phyloP scores from a whole-genome alignment of 495 filamentous ascomycete genomes.

The Penicillium silybi region DNA sequence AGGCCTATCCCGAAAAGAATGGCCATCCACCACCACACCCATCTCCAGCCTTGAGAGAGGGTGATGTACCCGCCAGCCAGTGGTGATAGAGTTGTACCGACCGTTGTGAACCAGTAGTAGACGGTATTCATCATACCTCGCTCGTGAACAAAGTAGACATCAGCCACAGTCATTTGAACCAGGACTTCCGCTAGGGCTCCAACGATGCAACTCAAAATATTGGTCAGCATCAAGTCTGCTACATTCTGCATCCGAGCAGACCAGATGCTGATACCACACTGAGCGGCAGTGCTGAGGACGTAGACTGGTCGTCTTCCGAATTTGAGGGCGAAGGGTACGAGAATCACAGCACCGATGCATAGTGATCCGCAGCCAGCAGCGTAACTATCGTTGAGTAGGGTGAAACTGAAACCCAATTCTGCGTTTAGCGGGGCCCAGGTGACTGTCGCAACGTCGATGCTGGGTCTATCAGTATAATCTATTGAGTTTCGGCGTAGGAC shows the following conservation, averaged over 20 bases:
- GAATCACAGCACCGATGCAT: constrained; percentile 34
- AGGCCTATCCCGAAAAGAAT: constrained; percentile 36
- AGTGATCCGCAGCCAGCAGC: constrained; percentile 37
- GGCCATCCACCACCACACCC: constrained; percentile 49
- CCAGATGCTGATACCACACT: constrained; percentile 39
- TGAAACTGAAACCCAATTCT: constrained; percentile 35
- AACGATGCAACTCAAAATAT: constrained; percentile 31
- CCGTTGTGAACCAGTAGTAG: constrained; percentile 30
- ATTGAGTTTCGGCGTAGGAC: neutral
- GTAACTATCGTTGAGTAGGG: constrained; percentile 36
- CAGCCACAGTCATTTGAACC: constrained; percentile 45
- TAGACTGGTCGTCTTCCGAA: constrained; percentile 44
- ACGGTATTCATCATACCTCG: constrained; percentile 38
- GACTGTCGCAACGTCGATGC: constrained; percentile 33
- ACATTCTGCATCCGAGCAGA: constrained; percentile 32
- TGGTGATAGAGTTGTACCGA: constrained; percentile 33
- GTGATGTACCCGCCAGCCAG: constrained; percentile 44
- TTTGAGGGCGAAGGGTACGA: constrained; percentile 44
- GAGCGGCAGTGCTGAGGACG: constrained; percentile 31
- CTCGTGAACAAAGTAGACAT: constrained; percentile 49
- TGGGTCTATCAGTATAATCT: neutral
- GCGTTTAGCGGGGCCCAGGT: constrained; percentile 38
- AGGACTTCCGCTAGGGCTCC: constrained; percentile 39
- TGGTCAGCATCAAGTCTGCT: constrained; percentile 34
- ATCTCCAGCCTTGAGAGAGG: constrained; percentile 43